These are phyloP conservation scores for Kuraishia piskuri DNA, from an alignment of 805 yeast genomes.

Conservation along the genomic window DNA sequence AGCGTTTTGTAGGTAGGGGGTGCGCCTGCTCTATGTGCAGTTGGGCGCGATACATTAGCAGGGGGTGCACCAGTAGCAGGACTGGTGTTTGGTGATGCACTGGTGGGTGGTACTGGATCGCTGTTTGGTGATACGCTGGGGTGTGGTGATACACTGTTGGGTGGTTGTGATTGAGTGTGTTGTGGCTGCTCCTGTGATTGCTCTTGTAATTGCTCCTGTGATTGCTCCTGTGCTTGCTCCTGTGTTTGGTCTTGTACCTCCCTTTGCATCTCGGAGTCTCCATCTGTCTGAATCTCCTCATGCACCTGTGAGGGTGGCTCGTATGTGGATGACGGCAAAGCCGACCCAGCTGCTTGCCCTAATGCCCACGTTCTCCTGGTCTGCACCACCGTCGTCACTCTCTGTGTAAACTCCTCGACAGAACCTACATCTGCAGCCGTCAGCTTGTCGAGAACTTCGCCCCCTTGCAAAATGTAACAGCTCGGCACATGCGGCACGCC, in stretches of 20 bases:
- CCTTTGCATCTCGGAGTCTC: too few species aligned
- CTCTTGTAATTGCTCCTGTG: neutral
- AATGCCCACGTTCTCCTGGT: slow-evolving; percentile 17
- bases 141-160: too few species aligned
- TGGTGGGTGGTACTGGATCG: too few species aligned
- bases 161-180: too few species aligned
- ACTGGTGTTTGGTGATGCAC: too few species aligned
- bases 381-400: slow-evolving; percentile 13
- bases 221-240: neutral
- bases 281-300: too few species aligned
- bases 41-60: neutral
- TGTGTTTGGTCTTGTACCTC: too few species aligned
- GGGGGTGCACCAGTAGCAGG: neutral
- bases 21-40: too few species aligned
- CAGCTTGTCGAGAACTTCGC: slow-evolving; percentile 32
- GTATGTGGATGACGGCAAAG: slow-evolving; percentile 28
- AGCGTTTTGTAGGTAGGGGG: slow-evolving; percentile 19
- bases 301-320: slow-evolving; percentile 25
- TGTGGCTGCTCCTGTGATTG: neutral
- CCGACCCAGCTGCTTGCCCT: slow-evolving; percentile 31
- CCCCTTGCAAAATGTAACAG: slow-evolving; percentile 36
- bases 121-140: too few species aligned
- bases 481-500: slow-evolving; percentile 41
- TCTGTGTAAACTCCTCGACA: slow-evolving; percentile 19
- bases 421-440: slow-evolving; percentile 6